These are phyloP conservation scores for Xylaria sp. DNA, from an alignment of 2,329 filamentous ascomycete genomes.

Conservation along the genomic window DNA sequence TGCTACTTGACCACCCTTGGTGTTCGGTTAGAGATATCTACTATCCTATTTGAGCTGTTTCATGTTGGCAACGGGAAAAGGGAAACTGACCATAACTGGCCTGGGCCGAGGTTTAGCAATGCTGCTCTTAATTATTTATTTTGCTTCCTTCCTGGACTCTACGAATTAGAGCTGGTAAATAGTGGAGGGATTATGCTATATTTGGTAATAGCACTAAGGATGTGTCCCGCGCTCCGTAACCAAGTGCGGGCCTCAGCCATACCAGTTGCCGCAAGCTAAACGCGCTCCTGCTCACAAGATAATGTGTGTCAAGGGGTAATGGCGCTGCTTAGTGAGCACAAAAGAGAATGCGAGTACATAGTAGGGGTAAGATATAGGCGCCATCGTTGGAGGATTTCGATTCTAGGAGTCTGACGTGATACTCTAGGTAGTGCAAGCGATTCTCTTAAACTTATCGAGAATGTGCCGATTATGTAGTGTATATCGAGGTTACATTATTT, in stretches of 20 bases:
- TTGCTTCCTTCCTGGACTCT: not conserved
- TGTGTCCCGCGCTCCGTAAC: not conserved
- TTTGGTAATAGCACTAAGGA: not conserved
- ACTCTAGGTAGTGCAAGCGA: not conserved
- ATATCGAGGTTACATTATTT: not conserved
- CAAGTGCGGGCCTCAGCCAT: not conserved
- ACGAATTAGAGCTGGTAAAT: not conserved
- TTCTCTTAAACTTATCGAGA: not conserved
- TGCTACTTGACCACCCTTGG: too few relatives aligned
- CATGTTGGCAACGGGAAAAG: not conserved
- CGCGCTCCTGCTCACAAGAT: not conserved
- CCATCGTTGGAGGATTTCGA: not conserved
- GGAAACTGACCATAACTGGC: not conserved
- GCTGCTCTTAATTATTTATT: not conserved
- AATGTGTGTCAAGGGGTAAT: not conserved
- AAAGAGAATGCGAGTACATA: not conserved
- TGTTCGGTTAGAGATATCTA: not conserved
- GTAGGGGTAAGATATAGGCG: too few relatives aligned
- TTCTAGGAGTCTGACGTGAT: constrained; percentile 3
- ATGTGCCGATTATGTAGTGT: too few relatives aligned
- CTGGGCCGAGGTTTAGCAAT: not conserved
- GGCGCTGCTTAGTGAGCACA: not conserved
- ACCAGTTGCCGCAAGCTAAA: not conserved
- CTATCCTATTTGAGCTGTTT: not conserved
- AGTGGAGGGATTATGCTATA: constrained; percentile 2